phyloP scores from a whole-genome alignment of 2,329 filamentous ascomycete genomes.

The Trichoderma koningiopsis region DNA sequence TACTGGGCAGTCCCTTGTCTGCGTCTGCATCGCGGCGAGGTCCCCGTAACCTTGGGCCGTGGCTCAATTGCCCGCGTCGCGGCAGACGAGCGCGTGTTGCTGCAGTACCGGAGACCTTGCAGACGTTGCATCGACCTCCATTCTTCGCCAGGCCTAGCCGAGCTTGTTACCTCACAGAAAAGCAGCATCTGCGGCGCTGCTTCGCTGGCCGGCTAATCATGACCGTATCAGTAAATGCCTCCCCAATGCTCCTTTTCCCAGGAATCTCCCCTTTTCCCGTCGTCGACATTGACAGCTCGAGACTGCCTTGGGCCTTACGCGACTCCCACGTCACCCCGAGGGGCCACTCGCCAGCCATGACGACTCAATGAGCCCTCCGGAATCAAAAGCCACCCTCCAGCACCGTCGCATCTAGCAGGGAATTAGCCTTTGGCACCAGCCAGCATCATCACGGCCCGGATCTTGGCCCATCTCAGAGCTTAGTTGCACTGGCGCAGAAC shows the following conservation, averaged over 20 bases:
- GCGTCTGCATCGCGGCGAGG: not conserved
- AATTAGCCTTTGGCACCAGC: slow-evolving; percentile 5
- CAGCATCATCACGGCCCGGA: slow-evolving; percentile 17
- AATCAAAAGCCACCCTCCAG: slow-evolving; percentile 21
- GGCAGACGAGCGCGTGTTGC: not conserved
- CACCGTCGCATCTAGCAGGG: slow-evolving; percentile 2
- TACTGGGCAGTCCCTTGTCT: not conserved
- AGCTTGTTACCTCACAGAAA: slow-evolving; percentile 9
- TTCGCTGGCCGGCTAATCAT: not conserved
- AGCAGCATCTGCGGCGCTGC: not conserved
- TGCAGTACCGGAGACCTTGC: slow-evolving; percentile 17
- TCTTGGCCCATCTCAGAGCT: not conserved
- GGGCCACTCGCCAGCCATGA: slow-evolving; percentile 24
- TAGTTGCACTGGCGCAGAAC: not conserved
- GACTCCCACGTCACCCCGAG: slow-evolving; percentile 22
- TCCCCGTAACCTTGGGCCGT: not conserved
- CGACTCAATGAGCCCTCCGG: slow-evolving; percentile 20
- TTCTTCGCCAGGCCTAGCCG: not conserved
- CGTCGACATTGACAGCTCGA: slow-evolving; percentile 1
- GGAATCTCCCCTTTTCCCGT: not conserved
- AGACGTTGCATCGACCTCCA: not conserved
- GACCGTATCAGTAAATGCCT: slow-evolving; percentile 10
- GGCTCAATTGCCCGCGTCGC: slow-evolving; percentile 1
- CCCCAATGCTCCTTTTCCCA: not conserved
- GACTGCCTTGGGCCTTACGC: slow-evolving; percentile 18